Conservation (phyloP, 2,329 filamentous ascomycete genomes). For the Paecilomyces sp. region DNA sequence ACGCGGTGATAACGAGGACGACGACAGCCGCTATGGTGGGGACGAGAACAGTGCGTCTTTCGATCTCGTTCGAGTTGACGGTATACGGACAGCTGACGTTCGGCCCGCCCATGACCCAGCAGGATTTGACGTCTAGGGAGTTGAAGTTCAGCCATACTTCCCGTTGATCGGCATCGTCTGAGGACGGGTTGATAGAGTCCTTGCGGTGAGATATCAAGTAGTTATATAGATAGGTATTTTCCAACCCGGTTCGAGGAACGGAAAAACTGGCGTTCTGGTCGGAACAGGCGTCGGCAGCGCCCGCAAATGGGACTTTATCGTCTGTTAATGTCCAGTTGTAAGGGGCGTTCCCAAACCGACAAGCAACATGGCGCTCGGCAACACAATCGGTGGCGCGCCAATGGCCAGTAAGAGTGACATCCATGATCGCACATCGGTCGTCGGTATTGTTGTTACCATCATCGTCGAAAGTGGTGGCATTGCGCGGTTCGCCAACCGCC, state of each 20-base stretch:
- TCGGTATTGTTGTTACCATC: constrained; percentile 24
- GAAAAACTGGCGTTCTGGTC: constrained; percentile 41
- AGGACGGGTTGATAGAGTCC: constrained; percentile 16
- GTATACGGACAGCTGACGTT: constrained; percentile 55
- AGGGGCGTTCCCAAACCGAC: constrained; percentile 47
- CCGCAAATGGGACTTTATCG: constrained; percentile 35
- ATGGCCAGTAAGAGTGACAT: constrained; percentile 41
- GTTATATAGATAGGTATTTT: constrained; percentile 54
- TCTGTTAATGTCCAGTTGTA: constrained; percentile 52
- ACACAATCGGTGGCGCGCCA: constrained; percentile 55
- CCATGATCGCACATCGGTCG: constrained; percentile 52
- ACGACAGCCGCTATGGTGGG: constrained; percentile 57
- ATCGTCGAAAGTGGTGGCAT: constrained; percentile 27
- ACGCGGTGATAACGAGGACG: constrained; percentile 52
- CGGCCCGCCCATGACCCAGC: constrained; percentile 54
- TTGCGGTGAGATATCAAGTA: constrained; percentile 26
- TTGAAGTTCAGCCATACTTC: constrained; percentile 57
- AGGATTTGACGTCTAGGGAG: constrained; percentile 47
- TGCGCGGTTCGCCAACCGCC: constrained; percentile 49
- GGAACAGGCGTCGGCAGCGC: constrained; percentile 43
- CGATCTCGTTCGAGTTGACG: constrained; percentile 33
- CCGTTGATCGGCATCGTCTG: constrained; percentile 16
- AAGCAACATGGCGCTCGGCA: constrained; percentile 46
- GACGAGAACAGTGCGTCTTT: constrained; percentile 48
- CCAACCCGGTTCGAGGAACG: constrained; percentile 54